Conservation (phyloP, 495 filamentous ascomycete species). For the Pseudevernia furfuracea region DNA sequence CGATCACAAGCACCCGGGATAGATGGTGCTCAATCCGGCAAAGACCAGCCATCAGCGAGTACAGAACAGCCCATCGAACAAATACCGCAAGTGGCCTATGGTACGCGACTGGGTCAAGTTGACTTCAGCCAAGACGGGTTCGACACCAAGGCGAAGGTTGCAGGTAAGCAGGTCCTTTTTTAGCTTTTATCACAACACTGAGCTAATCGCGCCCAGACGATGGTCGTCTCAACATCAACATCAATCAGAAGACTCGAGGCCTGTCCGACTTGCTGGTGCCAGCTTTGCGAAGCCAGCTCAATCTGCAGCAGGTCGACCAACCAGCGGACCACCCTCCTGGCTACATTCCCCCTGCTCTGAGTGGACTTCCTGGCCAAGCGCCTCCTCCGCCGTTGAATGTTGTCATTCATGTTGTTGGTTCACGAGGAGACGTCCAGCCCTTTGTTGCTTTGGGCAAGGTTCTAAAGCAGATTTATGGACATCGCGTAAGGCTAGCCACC, state of each 20-base stretch:
- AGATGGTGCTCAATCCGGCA: background rate
- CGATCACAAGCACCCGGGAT: background rate
- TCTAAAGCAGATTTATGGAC: slow-evolving; percentile 55
- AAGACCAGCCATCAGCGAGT: background rate
- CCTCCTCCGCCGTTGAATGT: slow-evolving; percentile 57
- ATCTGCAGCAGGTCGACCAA: slow-evolving; percentile 33
- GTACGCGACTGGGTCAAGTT: slow-evolving; percentile 42
- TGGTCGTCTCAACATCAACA: slow-evolving; percentile 68
- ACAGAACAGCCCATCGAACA: slow-evolving; percentile 26
- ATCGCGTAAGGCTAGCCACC: slow-evolving; percentile 70
- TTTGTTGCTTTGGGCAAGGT: slow-evolving; percentile 61
- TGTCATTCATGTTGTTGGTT: slow-evolving; percentile 73
- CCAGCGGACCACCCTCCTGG: slow-evolving; percentile 42
- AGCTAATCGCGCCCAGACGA: slow-evolving; percentile 40
- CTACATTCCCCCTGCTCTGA: slow-evolving; percentile 55
- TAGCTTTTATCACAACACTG: background rate
- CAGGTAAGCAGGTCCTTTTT: slow-evolving; percentile 26
- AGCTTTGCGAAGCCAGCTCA: slow-evolving; percentile 53
- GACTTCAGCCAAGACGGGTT: slow-evolving; percentile 45
- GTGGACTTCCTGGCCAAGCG: slow-evolving; percentile 49
- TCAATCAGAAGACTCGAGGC: slow-evolving; percentile 55
- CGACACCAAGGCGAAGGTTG: slow-evolving; percentile 45
- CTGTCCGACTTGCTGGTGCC: slow-evolving; percentile 60
- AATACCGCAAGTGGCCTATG: slow-evolving; percentile 44
- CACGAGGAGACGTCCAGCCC: slow-evolving; percentile 71